Conservation (phyloP, 352 stramenopile genomes). For the Phytophthora chlamydospora region DNA sequence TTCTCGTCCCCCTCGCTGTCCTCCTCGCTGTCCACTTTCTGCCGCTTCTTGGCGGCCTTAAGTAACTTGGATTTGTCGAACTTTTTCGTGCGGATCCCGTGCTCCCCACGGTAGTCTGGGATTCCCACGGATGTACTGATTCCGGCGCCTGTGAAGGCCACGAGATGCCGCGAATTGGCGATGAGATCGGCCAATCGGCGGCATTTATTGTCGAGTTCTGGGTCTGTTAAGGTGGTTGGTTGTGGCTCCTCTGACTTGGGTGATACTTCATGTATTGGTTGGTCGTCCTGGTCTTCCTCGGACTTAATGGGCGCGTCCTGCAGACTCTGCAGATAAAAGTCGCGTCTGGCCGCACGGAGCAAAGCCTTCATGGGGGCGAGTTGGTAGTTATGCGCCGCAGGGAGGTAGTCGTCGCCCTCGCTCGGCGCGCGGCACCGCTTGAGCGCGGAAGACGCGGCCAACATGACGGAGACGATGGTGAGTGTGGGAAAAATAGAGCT, state of each 20-base stretch:
- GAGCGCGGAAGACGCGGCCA: slow-evolving; percentile 31
- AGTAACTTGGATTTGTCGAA: slow-evolving; percentile 39
- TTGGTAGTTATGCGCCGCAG: slow-evolving; percentile 34
- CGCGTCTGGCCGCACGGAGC: slow-evolving; percentile 28
- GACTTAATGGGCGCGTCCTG: slow-evolving; percentile 14
- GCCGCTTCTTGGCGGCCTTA: slow-evolving; percentile 29
- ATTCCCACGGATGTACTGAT: slow-evolving; percentile 83
- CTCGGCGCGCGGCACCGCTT: slow-evolving; percentile 49
- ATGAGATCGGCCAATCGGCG: slow-evolving; percentile 67
- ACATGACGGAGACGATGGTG: slow-evolving; percentile 14
- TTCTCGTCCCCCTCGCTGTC: slow-evolving; percentile 17
- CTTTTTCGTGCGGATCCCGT: slow-evolving; percentile 77
- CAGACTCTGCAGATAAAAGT: slow-evolving; percentile 30
- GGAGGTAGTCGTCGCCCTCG: slow-evolving; percentile 27
- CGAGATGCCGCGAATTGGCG: slow-evolving; percentile 61
- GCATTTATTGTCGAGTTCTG: slow-evolving; percentile 61
- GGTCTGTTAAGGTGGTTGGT: slow-evolving; percentile 1
- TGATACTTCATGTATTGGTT: background rate
- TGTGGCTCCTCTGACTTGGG: slow-evolving; percentile 6
- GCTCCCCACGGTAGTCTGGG: slow-evolving; percentile 83
- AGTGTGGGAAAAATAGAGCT: slow-evolving; percentile 3
- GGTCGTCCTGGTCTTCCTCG: slow-evolving; percentile 10
- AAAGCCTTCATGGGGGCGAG: slow-evolving; percentile 36
- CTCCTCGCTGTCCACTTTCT: slow-evolving; percentile 24
- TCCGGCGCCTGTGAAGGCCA: slow-evolving; percentile 83